Evolutionary conservation across 768 basidiomycete species (phyloP), one percentile per base, ranked within the genome.

Genomic region (Cystofilobasidium bisporidii): DNA sequence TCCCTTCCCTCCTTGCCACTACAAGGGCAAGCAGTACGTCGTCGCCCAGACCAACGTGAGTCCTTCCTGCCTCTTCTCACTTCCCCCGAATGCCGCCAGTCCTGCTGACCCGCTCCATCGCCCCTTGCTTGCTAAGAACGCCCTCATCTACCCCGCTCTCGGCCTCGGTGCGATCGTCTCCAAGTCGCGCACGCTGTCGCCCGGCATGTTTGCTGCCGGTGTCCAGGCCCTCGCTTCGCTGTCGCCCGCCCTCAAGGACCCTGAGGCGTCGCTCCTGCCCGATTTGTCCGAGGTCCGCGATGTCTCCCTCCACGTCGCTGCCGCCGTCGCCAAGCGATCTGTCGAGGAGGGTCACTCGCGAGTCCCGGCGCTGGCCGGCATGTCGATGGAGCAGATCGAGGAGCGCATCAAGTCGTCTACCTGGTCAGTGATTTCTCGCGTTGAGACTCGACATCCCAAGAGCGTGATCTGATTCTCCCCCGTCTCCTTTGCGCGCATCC

Each of bases 301-400:
- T 14, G 85, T 89, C 40, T 89, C 88, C 74, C 84, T 87, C 66
- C 87, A 90, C 74, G 82, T 91, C n/a, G 89, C 84, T 0, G 79
- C 88, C 0, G 87, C 88, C 0, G 90, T 93, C 18, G 84, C 88
- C 0, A 84, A 88, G 74, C 83, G 87, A 69, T 87, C 89, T 0
- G 81, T 88, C 33, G 80, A 83, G 33, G 89, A 93, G 72, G 88
- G 87, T 24, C 56, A 63, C 45, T 48, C 63, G 12, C 56, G 68
- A 10, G 68, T 69, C 15, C 68, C 68, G 15, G 63, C 63, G 24
- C 63, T 69, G 14, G 58, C 63, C 56, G 63, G 63, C n/a, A 69
- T 69, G 68, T 56, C 36, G 26, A 64, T 64, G 28, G 63, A 48
- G 50, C 33, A 68, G 55, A 68, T 68, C 40, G 61, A 68, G 45